Evolutionary conservation across 2,329 filamentous ascomycete species (phyloP).

Genomic region (Chaetomium sp.): DNA sequence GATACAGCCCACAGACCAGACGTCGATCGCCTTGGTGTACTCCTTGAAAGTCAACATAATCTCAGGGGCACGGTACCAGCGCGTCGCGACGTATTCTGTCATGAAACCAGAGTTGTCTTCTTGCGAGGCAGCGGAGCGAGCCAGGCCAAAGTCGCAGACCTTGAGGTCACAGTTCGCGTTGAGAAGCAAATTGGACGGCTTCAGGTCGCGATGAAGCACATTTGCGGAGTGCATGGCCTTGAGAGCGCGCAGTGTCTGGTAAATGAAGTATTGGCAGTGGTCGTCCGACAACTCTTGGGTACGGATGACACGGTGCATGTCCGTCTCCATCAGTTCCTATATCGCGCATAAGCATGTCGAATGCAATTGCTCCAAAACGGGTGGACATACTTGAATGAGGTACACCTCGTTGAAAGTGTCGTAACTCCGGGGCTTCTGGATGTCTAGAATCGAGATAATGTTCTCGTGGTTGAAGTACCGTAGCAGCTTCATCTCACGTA

Average conservation of each 20-base stretch:
- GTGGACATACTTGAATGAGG: slow-evolving; percentile 73
- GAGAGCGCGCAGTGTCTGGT: slow-evolving; percentile 92
- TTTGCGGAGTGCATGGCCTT: slow-evolving; percentile 99
- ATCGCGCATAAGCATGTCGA: slow-evolving; percentile 12
- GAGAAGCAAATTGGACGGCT: slow-evolving; percentile 91
- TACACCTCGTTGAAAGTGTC: slow-evolving; percentile 97
- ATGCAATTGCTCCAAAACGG: neutral
- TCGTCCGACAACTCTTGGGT: slow-evolving; percentile 98
- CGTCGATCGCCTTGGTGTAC: slow-evolving; percentile 98
- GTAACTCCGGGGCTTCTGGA: slow-evolving; percentile 94
- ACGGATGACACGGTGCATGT: slow-evolving; percentile 98
- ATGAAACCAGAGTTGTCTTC: slow-evolving; percentile 99
- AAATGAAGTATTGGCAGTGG: slow-evolving; percentile 99
- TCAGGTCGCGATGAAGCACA: slow-evolving; percentile 92
- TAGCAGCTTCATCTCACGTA: slow-evolving; percentile 98
- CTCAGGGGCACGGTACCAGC: slow-evolving; percentile 97
- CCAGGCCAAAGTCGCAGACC: slow-evolving; percentile 96
- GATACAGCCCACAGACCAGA: slow-evolving; percentile 98
- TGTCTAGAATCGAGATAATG: slow-evolving; percentile 98
- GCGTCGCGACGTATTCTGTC: slow-evolving; percentile 99
- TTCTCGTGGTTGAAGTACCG: slow-evolving; percentile 99
- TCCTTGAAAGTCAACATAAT: slow-evolving; percentile 99
- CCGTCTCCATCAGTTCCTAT: slow-evolving; percentile 97
- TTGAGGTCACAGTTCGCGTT: slow-evolving; percentile 99
- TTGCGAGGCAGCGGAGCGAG: slow-evolving; percentile 89